phyloP scores from a whole-genome alignment of 2,329 filamentous ascomycete genomes.

The Paecilomyces fulvus region DNA sequence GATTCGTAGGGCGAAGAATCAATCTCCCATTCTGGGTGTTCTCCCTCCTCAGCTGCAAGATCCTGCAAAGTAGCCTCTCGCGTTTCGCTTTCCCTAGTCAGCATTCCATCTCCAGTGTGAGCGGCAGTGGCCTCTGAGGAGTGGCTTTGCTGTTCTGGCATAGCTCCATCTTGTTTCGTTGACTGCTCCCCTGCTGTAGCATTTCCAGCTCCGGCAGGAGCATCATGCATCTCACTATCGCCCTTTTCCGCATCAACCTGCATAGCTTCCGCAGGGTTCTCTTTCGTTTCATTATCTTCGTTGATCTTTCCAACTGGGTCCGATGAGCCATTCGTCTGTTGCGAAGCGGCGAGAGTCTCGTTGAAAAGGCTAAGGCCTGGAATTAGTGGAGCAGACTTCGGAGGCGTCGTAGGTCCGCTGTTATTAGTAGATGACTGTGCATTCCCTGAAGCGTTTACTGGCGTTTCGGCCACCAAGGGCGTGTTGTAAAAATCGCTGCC shows the following conservation, averaged over 20 bases:
- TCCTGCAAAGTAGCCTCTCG: conserved; percentile 4
- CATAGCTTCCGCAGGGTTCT: not conserved
- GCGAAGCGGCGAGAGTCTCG: conserved; percentile 8
- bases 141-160: not conserved
- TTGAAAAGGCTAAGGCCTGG: conserved; percentile 30
- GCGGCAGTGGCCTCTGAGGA: not conserved
- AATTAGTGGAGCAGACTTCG: conserved; percentile 18
- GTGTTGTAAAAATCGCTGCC: conserved; percentile 37
- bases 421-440: conserved; percentile 3
- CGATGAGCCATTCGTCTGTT: conserved; percentile 5
- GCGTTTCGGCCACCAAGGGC: conserved; percentile 22
- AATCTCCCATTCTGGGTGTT: conserved; percentile 72
- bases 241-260: not conserved
- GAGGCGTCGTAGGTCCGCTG: conserved; percentile 7
- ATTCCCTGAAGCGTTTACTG: conserved; percentile 10
- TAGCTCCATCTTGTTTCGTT: not conserved
- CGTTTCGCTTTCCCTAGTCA: conserved; percentile 1
- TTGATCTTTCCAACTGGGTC: not conserved
- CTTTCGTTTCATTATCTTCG: not conserved
- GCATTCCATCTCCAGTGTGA: conserved; percentile 1
- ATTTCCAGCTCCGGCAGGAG: not conserved
- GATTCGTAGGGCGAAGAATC: conserved; percentile 71
- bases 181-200: not conserved
- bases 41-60: conserved; percentile 25
- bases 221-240: not conserved